phyloP scores from a whole-genome alignment of 495 filamentous ascomycete genomes.

The Talaromyces trachyspermus region DNA sequence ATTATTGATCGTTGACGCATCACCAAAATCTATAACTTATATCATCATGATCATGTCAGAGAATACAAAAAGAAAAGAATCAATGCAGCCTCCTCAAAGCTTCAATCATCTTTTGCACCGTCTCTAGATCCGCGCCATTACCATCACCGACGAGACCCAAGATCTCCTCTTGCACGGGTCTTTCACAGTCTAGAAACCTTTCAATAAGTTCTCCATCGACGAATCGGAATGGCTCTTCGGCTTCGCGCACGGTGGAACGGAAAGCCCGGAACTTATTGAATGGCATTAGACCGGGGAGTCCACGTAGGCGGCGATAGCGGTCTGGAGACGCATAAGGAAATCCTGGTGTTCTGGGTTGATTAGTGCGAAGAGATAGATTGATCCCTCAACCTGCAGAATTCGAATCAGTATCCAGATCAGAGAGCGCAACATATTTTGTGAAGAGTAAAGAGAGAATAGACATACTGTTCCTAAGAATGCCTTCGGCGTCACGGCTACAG shows the following conservation, averaged over 20 bases:
- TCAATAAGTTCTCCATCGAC: conserved; percentile 91
- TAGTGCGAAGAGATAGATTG: conserved; percentile 79
- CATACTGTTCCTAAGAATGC: conserved; percentile 87
- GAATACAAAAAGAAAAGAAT: neutral
- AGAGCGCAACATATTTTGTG: conserved; percentile 15
- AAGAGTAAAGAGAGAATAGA: neutral
- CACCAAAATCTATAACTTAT: neutral
- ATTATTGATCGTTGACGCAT: too few relatives aligned
- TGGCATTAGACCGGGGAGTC: conserved; percentile 61
- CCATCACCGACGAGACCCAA: conserved; percentile 45
- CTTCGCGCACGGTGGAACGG: conserved; percentile 58
- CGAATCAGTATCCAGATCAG: conserved; percentile 8
- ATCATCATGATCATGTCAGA: neutral
- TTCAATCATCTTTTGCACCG: conserved; percentile 65
- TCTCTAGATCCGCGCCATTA: conserved; percentile 63
- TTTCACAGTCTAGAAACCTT: conserved; percentile 64
- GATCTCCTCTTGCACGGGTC: conserved; percentile 58
- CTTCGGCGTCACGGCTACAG: conserved; percentile 63
- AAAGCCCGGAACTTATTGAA: conserved; percentile 77
- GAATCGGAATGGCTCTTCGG: conserved; percentile 75
- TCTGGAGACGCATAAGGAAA: conserved; percentile 77
- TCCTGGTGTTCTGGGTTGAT: conserved; percentile 65
- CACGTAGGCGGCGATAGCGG: conserved; percentile 55
- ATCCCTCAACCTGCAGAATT: conserved; percentile 66
- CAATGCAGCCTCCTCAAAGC: conserved; percentile 65